Conservation (phyloP, 106 monocot species). For the Acorus gramineus region DNA sequence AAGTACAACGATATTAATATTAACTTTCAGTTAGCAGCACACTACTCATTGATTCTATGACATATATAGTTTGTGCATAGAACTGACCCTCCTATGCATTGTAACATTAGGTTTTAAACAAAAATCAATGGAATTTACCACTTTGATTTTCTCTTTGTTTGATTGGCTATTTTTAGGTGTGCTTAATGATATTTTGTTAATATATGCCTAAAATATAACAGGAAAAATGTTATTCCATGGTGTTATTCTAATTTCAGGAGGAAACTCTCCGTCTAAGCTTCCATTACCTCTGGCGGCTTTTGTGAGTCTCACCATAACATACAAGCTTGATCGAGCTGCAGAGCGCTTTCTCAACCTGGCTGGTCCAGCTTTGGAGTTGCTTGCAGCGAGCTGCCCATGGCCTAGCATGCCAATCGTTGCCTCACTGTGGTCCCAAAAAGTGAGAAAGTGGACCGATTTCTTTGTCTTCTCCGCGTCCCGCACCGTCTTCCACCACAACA, state of each 20-base stretch:
- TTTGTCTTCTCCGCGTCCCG: constrained; percentile 89
- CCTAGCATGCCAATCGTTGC: constrained; percentile 97
- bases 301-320: constrained; percentile 95
- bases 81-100: no score
- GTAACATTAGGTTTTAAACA: no score
- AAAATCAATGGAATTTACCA: no score
- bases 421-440: constrained; percentile 93
- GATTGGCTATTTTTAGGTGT: no score
- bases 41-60: no score
- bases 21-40: no score
- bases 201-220: no score
- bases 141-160: no score
- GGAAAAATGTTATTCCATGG: no score
- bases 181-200: no score
- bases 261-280: constrained; percentile 55
- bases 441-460: constrained; percentile 88
- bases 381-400: constrained; percentile 93
- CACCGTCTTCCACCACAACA: constrained; percentile 83
- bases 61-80: no score
- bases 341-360: constrained; percentile 84
- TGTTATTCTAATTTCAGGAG: constrained; percentile 27
- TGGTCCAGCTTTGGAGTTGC: constrained; percentile 83
- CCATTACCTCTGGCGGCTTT: constrained; percentile 92
- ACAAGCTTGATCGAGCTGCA: constrained; percentile 87
- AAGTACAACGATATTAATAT: no score